A percentile compares a stretch with the other conserved stretches of the same genome.
phyloP scores from a whole-genome alignment of 1,139 yeast genomes.

The Meyerozyma sp. region DNA sequence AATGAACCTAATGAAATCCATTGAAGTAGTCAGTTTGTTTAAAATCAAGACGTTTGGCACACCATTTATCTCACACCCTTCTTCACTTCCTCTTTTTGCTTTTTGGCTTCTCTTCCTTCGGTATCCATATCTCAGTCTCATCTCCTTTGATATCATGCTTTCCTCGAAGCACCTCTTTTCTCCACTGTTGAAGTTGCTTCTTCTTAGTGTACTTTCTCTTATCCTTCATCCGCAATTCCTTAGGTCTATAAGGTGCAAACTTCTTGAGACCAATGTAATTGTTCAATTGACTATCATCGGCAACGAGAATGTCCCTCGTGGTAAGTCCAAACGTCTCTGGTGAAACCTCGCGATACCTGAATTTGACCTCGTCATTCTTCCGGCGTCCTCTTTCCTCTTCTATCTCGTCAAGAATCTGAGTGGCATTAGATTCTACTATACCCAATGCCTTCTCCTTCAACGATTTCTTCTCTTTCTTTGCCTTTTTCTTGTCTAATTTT shows the following conservation, averaged over 20 bases:
- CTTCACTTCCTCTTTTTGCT: background rate
- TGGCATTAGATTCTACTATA: slow-evolving; percentile 48
- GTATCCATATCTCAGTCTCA: slow-evolving; percentile 37
- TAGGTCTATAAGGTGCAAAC: slow-evolving; percentile 86
- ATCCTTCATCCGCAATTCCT: slow-evolving; percentile 69
- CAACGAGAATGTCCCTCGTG: slow-evolving; percentile 81
- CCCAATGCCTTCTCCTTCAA: slow-evolving; percentile 66
- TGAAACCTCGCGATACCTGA: slow-evolving; percentile 89
- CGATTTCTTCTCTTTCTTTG: slow-evolving; percentile 58
- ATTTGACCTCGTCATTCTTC: slow-evolving; percentile 42
- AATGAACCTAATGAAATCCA: too few species aligned
- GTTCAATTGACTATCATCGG: slow-evolving; percentile 83
- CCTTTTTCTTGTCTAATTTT: slow-evolving; percentile 50
- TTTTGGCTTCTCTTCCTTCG: background rate
- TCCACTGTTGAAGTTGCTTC: slow-evolving; percentile 84
- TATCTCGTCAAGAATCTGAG: slow-evolving; percentile 52
- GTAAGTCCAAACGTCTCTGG: slow-evolving; percentile 90
- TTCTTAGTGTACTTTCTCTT: slow-evolving; percentile 79
- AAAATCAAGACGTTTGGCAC: too few species aligned
- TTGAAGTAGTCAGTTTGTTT: too few species aligned
- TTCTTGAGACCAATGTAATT: slow-evolving; percentile 83
- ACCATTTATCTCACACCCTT: too few species aligned
- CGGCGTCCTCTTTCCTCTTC: slow-evolving; percentile 59
- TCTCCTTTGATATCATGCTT: slow-evolving; percentile 51
- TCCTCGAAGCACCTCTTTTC: slow-evolving; percentile 68